Percentiles rank a stretch among this genome's conserved stretches.
phyloP scores from a whole-genome alignment of 805 yeast species.

The Lachancea lanzarotensis region DNA sequence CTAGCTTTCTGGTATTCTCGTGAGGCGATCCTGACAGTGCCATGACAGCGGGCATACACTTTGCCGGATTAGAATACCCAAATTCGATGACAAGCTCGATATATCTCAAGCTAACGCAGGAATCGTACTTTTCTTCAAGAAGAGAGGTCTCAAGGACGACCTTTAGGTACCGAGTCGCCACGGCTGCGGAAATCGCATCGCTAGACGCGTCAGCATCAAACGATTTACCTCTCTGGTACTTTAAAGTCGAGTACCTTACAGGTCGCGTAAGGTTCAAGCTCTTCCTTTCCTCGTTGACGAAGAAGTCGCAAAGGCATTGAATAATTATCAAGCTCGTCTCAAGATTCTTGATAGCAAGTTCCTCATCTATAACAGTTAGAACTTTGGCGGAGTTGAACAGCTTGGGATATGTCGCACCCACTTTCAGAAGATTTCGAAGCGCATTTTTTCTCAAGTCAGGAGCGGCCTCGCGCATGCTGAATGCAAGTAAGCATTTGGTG shows the following conservation, averaged over 20 bases:
- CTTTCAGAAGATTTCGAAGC: constrained; percentile 47
- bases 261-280: constrained; percentile 25
- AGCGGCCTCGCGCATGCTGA: constrained; percentile 38
- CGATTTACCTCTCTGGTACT: constrained; percentile 31
- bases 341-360: constrained; percentile 35
- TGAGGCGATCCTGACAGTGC: constrained; percentile 57
- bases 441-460: constrained; percentile 44
- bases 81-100: constrained; percentile 49
- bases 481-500: constrained; percentile 50
- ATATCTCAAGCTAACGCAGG: constrained; percentile 48
- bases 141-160: constrained; percentile 46
- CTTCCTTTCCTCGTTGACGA: constrained; percentile 49
- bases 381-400: constrained; percentile 56
- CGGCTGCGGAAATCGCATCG: constrained; percentile 69
- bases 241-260: neutral
- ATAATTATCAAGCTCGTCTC: constrained; percentile 47
- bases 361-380: constrained; percentile 45
- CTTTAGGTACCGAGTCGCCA: constrained; percentile 57
- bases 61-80: constrained; percentile 72
- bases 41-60: constrained; percentile 60
- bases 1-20: constrained; percentile 39
- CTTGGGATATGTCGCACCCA: constrained; percentile 59
- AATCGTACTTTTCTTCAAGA: constrained; percentile 38
- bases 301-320: constrained; percentile 51
- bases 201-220: constrained; percentile 18